Evolutionary conservation across 768 basidiomycete species (phyloP).

Genomic region (Trametes elegans): DNA sequence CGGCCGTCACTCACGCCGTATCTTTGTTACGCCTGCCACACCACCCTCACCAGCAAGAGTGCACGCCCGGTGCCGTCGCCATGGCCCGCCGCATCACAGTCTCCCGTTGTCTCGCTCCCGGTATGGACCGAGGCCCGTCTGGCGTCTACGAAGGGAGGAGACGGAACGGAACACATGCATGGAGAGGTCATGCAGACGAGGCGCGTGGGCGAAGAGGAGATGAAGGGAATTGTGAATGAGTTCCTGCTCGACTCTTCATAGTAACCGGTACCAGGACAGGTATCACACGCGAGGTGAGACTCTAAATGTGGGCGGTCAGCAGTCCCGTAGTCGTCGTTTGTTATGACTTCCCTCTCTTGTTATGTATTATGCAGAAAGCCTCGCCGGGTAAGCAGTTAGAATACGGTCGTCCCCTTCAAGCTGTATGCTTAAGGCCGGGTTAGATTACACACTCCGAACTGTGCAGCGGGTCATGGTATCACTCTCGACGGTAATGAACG

Average conservation of each 20-base stretch:
- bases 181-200: conserved; percentile 34
- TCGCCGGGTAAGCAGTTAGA: too few relatives aligned
- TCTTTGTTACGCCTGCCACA: conserved; percentile 67
- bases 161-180: neutral
- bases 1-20: conserved; percentile 34
- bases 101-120: conserved; percentile 18
- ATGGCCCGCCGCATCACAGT: neutral
- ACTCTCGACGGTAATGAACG: too few relatives aligned
- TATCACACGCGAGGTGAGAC: too few relatives aligned
- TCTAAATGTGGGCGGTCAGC: too few relatives aligned
- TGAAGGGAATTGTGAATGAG: conserved; percentile 37
- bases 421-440: too few relatives aligned
- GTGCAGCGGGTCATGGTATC: too few relatives aligned
- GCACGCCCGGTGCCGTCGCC: conserved; percentile 38
- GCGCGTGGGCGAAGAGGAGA: conserved; percentile 33
- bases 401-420: too few relatives aligned
- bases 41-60: conserved; percentile 56
- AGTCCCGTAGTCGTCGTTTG: too few relatives aligned
- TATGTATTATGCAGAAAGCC: too few relatives aligned
- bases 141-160: neutral
- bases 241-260: conserved; percentile 44
- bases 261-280: conserved; percentile 10
- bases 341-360: too few relatives aligned
- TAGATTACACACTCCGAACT: too few relatives aligned
- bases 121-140: conserved; percentile 20